Conservation (phyloP, 805 yeast species). For the Sugiyamaella marilandica region DNA sequence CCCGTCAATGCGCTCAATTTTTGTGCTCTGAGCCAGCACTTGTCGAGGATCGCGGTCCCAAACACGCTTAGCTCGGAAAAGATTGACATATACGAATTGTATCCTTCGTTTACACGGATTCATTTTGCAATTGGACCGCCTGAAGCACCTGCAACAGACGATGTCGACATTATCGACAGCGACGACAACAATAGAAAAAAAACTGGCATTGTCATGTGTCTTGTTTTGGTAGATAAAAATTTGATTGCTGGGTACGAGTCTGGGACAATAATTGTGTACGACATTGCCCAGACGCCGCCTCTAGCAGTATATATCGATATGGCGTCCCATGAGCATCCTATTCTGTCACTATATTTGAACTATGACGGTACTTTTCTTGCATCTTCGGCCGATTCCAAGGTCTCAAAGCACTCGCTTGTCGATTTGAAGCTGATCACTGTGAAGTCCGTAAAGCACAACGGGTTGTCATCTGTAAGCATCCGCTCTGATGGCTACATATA, state of each 20-base stretch:
- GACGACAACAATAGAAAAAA: conserved; percentile 29
- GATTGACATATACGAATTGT: conserved; percentile 46
- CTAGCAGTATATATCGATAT: conserved; percentile 17
- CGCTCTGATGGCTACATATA: conserved; percentile 24
- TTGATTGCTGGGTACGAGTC: conserved; percentile 63
- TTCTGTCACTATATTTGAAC: conserved; percentile 26
- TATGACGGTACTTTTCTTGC: conserved; percentile 26
- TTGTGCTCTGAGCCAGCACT: conserved; percentile 50
- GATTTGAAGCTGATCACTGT: conserved; percentile 8
- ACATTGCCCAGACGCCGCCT: conserved; percentile 20
- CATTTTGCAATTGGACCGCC: conserved; percentile 12
- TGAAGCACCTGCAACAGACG: conserved; percentile 21
- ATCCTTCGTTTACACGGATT: conserved; percentile 7
- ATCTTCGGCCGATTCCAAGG: conserved; percentile 32
- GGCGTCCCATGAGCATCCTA: conserved; percentile 31
- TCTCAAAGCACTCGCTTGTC: conserved; percentile 25
- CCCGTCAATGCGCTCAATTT: conserved; percentile 75
- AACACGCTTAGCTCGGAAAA: conserved; percentile 58
- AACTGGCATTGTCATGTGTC: conserved; percentile 65
- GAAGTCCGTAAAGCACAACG: conserved; percentile 26
- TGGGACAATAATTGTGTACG: conserved; percentile 48
- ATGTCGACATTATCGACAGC: conserved; percentile 15
- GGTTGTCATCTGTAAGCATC: conserved; percentile 26
- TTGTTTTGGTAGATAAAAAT: conserved; percentile 36
- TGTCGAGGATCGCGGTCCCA: conserved; percentile 49